Evolutionary conservation across 163 green algal genomes (phyloP), one percentile per base, ranked within the genome.

Genomic region (Scenedesmus sp.): DNA sequence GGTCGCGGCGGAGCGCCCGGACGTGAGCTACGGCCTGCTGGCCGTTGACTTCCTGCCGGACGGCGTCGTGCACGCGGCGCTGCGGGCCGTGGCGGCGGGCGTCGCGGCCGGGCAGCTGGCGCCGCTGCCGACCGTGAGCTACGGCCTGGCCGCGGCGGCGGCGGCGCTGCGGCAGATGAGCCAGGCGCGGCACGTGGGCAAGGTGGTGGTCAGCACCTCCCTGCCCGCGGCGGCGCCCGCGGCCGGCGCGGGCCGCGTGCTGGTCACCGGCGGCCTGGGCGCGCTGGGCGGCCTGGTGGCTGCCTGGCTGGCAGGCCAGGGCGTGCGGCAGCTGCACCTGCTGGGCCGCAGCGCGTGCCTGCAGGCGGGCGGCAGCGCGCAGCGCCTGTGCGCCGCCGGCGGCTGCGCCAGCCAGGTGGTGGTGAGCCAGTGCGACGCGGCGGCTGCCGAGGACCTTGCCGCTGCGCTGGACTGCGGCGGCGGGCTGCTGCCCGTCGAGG

Each of bases 81-180:
- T 96, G 60, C 74, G 72, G 54, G 70, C 80, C 2, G 82, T 96
- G 9, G 78, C 87, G 13, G 70, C 76, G 6, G 86, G 84, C 45
- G 63, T 92, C 7, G 78, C 71, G 22, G 34, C 60, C 18, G 85
- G 84, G 39, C 26, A 50, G 50, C 80, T 93, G 26, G 54, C 51
- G 1, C 87, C 91, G 3, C 82, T 97, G 60, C 92, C 88, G 4
- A 33, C 82, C 13, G 77, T 89, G 0, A 74, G 60, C 0, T 87
- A 95, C 71, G 20, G 33, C 14, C 78, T 97, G 45, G 13, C 44
- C 15, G 80, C 75, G n/a, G 85, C 89, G 6, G 75, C 85, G 3
- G 63, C 88, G 20, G 94, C 94, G 3, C 83, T 98, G 53, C 85
- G 94, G 2, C 91, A 95, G 85, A 93, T 98, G 84, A 90, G 87